Base-by-base conservation (phyloP, 2,329 filamentous ascomycete genomes). In the Elsinoe batatas region DNA sequence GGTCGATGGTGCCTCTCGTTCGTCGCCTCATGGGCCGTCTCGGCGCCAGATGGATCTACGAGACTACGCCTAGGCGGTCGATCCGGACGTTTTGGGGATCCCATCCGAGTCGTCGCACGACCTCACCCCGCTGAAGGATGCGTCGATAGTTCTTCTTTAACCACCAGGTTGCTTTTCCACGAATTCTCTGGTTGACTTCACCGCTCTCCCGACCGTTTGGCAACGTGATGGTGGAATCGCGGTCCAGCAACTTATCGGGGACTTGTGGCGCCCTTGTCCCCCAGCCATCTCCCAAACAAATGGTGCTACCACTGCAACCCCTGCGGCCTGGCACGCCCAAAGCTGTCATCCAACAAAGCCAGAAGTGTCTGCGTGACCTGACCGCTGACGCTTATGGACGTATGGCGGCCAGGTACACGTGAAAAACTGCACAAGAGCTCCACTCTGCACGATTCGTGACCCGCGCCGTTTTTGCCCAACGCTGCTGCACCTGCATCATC, bases 321-420 rank as follows among this genome's bases (percentile, higher is more conserved):
- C 44, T 49, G 44, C 44, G 44, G 44, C 44, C 26, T 33, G 44
- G 44, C 44, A 49, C 33, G 22, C 44, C 18, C 22, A 35, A 30
- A 33, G 40, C 18, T 44, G 40, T 30, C 20, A 44, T 22, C 40
- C 40, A 26, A 44, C 40, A 44, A 44, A 44, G 40, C 40, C 40
- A 44, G 40, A 44, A 17, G 40, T 26, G 47, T 51, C 47, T 51
- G 47, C 47, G 47, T 51, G 47, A 51, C 47, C 47, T 51, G 47
- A 51, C 47, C 47, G 47, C 47, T 51, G 47, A 51, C 47, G 18
- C 7, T 18, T 51, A n/a, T 35, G 47, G 47, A 26, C 47, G 30
- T 38, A 35, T 51, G 26, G 33, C 47, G 10, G 47, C 32, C 47
- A 51, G 47, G 47, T 38, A 51, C 47, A 37, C 47, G 33, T 26